These are phyloP conservation scores for Lactarius sanguifluus DNA, from an alignment of 768 basidiomycete species.

Conservation along the genomic window DNA sequence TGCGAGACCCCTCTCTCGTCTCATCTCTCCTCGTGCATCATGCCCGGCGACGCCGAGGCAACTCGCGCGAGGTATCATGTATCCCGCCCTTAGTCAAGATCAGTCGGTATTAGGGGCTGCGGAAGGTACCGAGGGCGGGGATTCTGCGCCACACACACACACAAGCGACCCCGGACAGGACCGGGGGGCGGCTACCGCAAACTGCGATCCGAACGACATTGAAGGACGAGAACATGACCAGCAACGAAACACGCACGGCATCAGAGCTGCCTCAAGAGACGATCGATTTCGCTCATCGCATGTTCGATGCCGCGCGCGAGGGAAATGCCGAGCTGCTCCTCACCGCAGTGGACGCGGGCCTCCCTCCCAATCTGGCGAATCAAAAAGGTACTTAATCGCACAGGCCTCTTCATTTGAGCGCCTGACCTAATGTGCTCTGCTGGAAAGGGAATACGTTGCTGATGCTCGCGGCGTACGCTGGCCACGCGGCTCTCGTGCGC, in stretches of 20 bases:
- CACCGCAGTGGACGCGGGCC: constrained; percentile 63
- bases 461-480: constrained; percentile 76
- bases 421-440: not conserved
- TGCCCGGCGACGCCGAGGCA: too few relatives aligned
- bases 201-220: too few relatives aligned
- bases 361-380: constrained; percentile 73
- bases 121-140: too few relatives aligned
- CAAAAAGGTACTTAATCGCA: constrained; percentile 50
- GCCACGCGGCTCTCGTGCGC: constrained; percentile 54
- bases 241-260: not conserved
- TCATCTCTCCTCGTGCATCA: too few relatives aligned
- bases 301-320: constrained; percentile 72
- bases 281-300: constrained; percentile 57
- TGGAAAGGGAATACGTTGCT: constrained; percentile 68
- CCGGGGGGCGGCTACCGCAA: too few relatives aligned
- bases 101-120: too few relatives aligned
- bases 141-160: too few relatives aligned
- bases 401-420: too few relatives aligned
- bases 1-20: too few relatives aligned
- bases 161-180: too few relatives aligned
- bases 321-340: constrained; percentile 55
- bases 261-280: constrained; percentile 39
- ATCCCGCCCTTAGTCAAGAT: too few relatives aligned
- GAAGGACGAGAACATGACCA: not conserved
- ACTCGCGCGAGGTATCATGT: too few relatives aligned